Evolutionary conservation across 2,329 filamentous ascomycete genomes (phyloP).

Genomic region (Didymella segeticola): DNA sequence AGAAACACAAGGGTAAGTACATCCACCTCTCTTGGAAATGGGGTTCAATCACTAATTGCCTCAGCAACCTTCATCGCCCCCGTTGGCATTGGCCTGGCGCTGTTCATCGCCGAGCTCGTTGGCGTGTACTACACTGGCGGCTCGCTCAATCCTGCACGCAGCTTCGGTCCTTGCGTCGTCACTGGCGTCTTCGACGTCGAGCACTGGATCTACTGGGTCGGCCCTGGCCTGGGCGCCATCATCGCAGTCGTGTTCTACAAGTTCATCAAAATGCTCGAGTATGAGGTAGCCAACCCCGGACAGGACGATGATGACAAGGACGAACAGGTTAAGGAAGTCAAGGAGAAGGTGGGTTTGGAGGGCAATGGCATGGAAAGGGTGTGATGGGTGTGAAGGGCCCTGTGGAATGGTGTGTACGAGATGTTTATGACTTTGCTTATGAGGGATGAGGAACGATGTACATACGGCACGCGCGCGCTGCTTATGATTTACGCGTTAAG

Average conservation of each 20-base stretch:
- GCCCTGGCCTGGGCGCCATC: constrained; percentile 51
- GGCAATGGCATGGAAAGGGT: constrained; percentile 11
- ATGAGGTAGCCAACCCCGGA: constrained; percentile 47
- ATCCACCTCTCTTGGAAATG: not conserved
- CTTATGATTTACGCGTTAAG: not conserved
- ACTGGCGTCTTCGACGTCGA: constrained; percentile 50
- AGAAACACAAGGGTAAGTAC: constrained; percentile 66
- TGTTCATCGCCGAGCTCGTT: constrained; percentile 67
- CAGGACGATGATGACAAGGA: constrained; percentile 44
- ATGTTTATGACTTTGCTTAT: not conserved
- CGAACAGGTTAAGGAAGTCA: constrained; percentile 25
- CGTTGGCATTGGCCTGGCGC: constrained; percentile 72
- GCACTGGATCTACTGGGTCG: constrained; percentile 61
- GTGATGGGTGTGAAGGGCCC: constrained; percentile 6
- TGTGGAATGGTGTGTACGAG: not conserved
- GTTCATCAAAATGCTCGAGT: constrained; percentile 54
- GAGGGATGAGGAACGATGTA: not conserved
- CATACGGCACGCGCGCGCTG: not conserved
- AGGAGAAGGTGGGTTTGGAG: constrained; percentile 18
- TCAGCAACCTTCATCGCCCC: constrained; percentile 71
- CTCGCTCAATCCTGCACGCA: constrained; percentile 55
- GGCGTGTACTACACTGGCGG: constrained; percentile 58
- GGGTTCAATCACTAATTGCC: not conserved
- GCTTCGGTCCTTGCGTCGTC: constrained; percentile 55
- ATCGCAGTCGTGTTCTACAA: constrained; percentile 59